Percentiles rank a stretch among this genome's conserved stretches.
These are phyloP conservation scores for Mortierella sp. DNA, from an alignment of 371 early-diverging fungal species.

Conservation along the genomic window DNA sequence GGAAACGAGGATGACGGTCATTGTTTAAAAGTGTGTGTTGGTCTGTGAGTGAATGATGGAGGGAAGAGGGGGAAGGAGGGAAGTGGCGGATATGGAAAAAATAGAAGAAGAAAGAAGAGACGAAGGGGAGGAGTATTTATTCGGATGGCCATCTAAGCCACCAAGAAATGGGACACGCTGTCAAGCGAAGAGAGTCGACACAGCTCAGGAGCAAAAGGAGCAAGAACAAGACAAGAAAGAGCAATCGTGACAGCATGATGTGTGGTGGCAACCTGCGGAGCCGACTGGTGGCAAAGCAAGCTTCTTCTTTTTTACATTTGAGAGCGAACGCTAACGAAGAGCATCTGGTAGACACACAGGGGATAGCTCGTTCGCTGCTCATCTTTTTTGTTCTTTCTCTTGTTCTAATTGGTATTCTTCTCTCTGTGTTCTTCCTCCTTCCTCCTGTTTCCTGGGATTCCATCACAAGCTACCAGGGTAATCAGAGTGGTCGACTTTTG, in stretches of 20 bases:
- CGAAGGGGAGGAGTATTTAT: background rate
- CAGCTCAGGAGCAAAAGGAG: too few relatives aligned
- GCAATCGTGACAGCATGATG: background rate
- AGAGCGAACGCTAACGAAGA: background rate
- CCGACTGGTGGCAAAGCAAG: constrained; percentile 9
- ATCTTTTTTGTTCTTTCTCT: background rate
- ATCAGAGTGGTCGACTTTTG: background rate
- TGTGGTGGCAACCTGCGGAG: too few relatives aligned
- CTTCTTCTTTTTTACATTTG: background rate
- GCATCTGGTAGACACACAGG: background rate
- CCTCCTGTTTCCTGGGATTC: background rate
- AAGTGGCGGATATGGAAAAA: constrained; percentile 4
- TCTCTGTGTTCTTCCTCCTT: too few relatives aligned
- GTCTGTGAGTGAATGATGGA: constrained; percentile 1
- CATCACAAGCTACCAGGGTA: background rate
- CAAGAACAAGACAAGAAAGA: background rate
- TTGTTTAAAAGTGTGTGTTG: constrained; percentile 9
- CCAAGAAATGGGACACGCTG: background rate
- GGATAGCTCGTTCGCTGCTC: background rate
- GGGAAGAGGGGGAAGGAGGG: background rate
- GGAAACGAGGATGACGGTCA: constrained; percentile 64
- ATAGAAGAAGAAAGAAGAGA: background rate
- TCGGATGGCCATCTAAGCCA: background rate
- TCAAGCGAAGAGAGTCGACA: background rate
- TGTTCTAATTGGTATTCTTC: background rate